phyloP scores from a whole-genome alignment of 352 stramenopile species.

The Globisporangium megalacanthum region DNA sequence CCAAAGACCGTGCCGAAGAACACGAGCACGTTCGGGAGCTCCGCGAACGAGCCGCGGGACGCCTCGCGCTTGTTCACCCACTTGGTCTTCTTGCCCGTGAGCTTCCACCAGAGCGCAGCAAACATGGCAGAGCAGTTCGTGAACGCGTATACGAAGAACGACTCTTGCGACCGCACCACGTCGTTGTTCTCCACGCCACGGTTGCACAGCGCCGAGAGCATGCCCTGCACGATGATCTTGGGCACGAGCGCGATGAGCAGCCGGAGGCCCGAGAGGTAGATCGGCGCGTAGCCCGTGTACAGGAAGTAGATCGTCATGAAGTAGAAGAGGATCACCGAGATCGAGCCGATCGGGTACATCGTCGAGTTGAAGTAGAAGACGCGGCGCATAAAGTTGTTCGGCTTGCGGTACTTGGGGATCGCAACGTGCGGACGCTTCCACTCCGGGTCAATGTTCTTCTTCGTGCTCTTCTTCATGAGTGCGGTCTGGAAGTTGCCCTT shows the following conservation, averaged over 20 bases:
- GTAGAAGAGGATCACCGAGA: conserved; percentile 76
- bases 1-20: conserved; percentile 73
- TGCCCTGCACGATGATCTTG: conserved; percentile 69
- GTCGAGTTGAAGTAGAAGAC: conserved; percentile 85
- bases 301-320: conserved; percentile 85
- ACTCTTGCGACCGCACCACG: conserved; percentile 74
- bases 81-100: conserved; percentile 64
- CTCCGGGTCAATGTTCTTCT: conserved; percentile 70
- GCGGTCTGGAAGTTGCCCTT: conserved; percentile 86
- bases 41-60: conserved; percentile 53
- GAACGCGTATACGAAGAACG: conserved; percentile 80
- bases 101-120: conserved; percentile 72
- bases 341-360: conserved; percentile 72
- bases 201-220: conserved; percentile 68
- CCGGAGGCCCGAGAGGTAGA: conserved; percentile 71
- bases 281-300: conserved; percentile 79
- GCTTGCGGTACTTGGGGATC: conserved; percentile 77
- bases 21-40: conserved; percentile 77
- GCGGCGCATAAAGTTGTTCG: conserved; percentile 75
- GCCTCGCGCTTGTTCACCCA: conserved; percentile 70
- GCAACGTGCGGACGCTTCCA: conserved; percentile 74
- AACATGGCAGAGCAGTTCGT: conserved; percentile 76
- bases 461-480: conserved; percentile 75
- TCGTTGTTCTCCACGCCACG: conserved; percentile 78
- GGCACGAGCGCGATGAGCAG: conserved; percentile 61